These are phyloP conservation scores for Kodamaea nitidulidarum DNA, from an alignment of 805 yeast species.

Conservation along the genomic window DNA sequence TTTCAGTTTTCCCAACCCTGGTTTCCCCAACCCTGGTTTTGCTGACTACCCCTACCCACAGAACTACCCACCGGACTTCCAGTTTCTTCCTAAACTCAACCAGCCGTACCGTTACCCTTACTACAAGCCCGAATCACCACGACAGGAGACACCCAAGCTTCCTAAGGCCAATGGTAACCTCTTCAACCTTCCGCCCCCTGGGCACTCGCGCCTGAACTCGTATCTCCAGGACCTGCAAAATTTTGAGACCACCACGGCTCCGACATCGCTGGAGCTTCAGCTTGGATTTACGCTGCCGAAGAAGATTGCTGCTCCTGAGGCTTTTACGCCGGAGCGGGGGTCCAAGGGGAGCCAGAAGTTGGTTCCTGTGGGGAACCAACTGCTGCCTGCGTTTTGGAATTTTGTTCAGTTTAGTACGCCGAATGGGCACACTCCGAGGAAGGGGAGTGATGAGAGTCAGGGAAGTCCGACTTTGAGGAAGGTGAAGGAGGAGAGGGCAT, in stretches of 20 bases:
- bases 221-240: constrained; percentile 9
- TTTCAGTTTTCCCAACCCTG: too few species aligned
- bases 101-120: constrained; percentile 6
- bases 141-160: constrained; percentile 28
- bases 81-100: constrained; percentile 11
- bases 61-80: constrained; percentile 5
- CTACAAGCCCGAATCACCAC: constrained; percentile 14
- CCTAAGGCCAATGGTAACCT: constrained; percentile 28
- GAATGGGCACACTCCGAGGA: constrained; percentile 41
- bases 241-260: constrained; percentile 16
- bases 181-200: constrained; percentile 34
- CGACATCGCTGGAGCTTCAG: constrained; percentile 28
- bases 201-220: constrained; percentile 30
- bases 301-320: constrained; percentile 39
- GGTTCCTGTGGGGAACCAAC: constrained; percentile 33
- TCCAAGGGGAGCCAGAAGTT: constrained; percentile 19
- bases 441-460: constrained; percentile 36
- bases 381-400: constrained; percentile 93
- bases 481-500: constrained; percentile 1
- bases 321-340: constrained; percentile 44
- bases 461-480: constrained; percentile 36
- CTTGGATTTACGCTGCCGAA: constrained; percentile 41
- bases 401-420: constrained; percentile 70
- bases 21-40: background rate
- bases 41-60: constrained; percentile 15